Percentiles rank a stretch among this genome's conserved stretches.
Evolutionary conservation across 2,329 filamentous ascomycete species (phyloP).

Genomic region (Fusarium palustre): DNA sequence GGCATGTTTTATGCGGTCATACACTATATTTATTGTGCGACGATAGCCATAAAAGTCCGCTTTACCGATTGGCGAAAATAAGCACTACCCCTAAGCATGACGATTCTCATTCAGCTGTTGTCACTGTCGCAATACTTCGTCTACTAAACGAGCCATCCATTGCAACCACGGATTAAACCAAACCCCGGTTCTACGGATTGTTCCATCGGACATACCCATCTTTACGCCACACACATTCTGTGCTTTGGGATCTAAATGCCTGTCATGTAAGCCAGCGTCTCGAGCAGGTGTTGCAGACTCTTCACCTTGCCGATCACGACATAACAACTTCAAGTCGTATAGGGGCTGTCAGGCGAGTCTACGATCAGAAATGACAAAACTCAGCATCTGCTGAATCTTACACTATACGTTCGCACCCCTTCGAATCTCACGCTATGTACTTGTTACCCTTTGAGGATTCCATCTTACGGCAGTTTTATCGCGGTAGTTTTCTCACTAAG

Average conservation of each 20-base stretch:
- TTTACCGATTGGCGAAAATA: neutral
- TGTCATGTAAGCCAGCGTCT: neutral
- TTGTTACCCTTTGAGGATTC: neutral
- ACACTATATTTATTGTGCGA: neutral
- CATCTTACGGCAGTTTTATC: neutral
- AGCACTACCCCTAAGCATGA: neutral
- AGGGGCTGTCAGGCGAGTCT: neutral
- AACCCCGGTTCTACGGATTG: neutral
- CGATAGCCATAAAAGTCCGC: neutral
- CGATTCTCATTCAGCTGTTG: neutral
- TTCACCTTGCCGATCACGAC: neutral
- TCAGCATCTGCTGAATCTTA: neutral
- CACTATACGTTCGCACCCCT: neutral
- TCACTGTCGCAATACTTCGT: neutral
- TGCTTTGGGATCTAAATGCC: neutral
- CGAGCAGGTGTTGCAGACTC: neutral
- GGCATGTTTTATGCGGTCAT: neutral
- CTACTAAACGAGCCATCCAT: neutral
- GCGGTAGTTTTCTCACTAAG: neutral
- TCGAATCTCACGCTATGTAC: neutral
- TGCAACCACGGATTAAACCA: neutral
- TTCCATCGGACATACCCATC: neutral
- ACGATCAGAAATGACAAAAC: neutral
- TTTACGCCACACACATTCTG: slow-evolving; percentile 4
- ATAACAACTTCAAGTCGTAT: neutral